Evolutionary conservation across 371 early-diverging fungal genomes (phyloP), one percentile per base, ranked within the genome.

Genomic region (Lichtheimia hyalospora): DNA sequence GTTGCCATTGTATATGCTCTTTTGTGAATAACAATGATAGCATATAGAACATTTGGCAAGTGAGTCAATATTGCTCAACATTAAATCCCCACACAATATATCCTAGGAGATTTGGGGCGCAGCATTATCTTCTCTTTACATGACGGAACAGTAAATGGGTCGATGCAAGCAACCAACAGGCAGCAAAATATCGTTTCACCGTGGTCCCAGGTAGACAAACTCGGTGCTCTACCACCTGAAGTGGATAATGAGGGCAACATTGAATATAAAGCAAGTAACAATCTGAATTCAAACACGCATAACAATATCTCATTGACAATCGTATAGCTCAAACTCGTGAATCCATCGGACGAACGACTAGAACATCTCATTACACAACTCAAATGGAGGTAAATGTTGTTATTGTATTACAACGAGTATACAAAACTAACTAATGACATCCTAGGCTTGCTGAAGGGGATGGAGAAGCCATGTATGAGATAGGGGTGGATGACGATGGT

Each of bases 341-440:
- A 88, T 23, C 85, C 88, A 4, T 75, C 90, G 0, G 70, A 77
- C 5, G 87, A 89, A 57, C 83, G 95, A 7, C 66, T 93, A 34
- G 88, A 89, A 56, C 95, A 95, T 58, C 73, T 96, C 10, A 86
- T 92, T n/a, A 95, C 94, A 2, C 95, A 96, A 77, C 74, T 96
- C 60, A 92, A 93, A 62, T 94, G 95, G 93, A 83, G 96, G 90
- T 82, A 67, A 39, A 56, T 46, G 10, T 13, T 24, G 7, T 2
- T 50, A 50, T 24, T 18, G 44, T 24, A 44, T 28, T 15, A 3
- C 20, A 14, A 13, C n/a, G 3, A 27, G 15, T 2, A 10, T 20
- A 40, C 39, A 14, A 14, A 13, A 34, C 8, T 10, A 43, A 20
- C 14, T 15, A 25, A n/a, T 6, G 25, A 25, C 5, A 5, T 25